These are phyloP conservation scores for Phytophthora melonis DNA, from an alignment of 352 stramenopile species.

Conservation along the genomic window DNA sequence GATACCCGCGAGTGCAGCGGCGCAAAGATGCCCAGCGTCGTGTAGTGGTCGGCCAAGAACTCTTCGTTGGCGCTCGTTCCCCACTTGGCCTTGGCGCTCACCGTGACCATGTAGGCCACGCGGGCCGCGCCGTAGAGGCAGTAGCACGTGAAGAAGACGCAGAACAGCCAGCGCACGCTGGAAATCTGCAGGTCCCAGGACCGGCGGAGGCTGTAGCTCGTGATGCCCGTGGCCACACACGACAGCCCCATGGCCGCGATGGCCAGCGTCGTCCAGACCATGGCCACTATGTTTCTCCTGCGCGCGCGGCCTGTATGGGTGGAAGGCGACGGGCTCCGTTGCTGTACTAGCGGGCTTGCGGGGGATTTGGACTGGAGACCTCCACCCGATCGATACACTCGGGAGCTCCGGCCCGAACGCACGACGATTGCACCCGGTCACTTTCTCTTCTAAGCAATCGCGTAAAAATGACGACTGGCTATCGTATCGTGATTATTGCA, in stretches of 20 bases:
- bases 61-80: slow-evolving; percentile 14
- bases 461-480: not conserved
- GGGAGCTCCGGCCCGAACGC: slow-evolving; percentile 1
- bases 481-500: slow-evolving; percentile 1
- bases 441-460: not conserved
- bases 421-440: not conserved
- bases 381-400: not conserved
- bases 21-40: slow-evolving; percentile 44
- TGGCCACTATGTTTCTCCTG: slow-evolving; percentile 21
- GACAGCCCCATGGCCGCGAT: slow-evolving; percentile 44
- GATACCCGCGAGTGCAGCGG: slow-evolving; percentile 42
- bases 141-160: slow-evolving; percentile 59
- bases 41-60: slow-evolving; percentile 38
- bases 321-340: not conserved
- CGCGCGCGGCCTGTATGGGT: not conserved
- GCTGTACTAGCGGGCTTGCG: not conserved
- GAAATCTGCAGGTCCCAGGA: slow-evolving; percentile 56
- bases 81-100: slow-evolving; percentile 21
- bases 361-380: not conserved
- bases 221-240: slow-evolving; percentile 46
- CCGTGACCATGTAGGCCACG: slow-evolving; percentile 41
- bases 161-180: slow-evolving; percentile 65
- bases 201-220: slow-evolving; percentile 46
- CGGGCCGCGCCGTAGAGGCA: slow-evolving; percentile 39
- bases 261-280: slow-evolving; percentile 47